Conservation (phyloP, 2,329 filamentous ascomycete genomes). For the Talaromyces sp. region DNA sequence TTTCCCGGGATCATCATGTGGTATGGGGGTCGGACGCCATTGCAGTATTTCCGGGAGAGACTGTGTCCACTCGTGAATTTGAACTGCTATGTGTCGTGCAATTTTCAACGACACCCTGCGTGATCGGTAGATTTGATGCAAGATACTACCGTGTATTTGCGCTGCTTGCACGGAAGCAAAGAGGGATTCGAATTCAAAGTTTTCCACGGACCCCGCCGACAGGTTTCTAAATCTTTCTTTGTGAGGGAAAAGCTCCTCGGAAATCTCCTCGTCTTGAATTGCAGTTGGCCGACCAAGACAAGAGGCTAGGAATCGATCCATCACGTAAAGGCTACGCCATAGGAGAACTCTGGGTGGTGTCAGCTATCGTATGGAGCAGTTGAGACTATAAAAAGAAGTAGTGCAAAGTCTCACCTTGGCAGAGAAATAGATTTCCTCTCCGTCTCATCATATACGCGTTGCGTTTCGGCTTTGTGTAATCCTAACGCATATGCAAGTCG, state of each 20-base stretch:
- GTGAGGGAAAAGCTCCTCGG: constrained; percentile 41
- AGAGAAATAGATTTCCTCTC: constrained; percentile 15
- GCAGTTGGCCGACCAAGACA: constrained; percentile 58
- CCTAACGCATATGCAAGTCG: constrained; percentile 59
- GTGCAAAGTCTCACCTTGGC: constrained; percentile 26
- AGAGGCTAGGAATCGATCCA: constrained; percentile 60
- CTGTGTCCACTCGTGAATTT: constrained; percentile 50
- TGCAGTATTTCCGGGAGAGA: constrained; percentile 47
- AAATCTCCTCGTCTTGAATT: constrained; percentile 60
- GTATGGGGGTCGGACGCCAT: constrained; percentile 46
- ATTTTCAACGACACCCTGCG: constrained; percentile 54
- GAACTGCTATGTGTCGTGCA: constrained; percentile 54
- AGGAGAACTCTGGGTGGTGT: constrained; percentile 40
- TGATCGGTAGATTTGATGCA: constrained; percentile 57
- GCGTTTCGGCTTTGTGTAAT: constrained; percentile 56
- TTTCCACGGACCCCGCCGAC: constrained; percentile 15
- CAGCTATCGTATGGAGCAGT: background rate
- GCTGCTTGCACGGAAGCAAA: constrained; percentile 55
- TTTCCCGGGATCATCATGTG: constrained; percentile 41
- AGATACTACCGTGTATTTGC: constrained; percentile 53
- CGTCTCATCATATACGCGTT: constrained; percentile 27
- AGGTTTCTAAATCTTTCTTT: constrained; percentile 9
- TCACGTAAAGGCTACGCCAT: constrained; percentile 60
- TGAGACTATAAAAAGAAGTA: background rate
- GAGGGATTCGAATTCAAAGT: constrained; percentile 41